Conservation (phyloP, 768 basidiomycete species). For the Termitomyces sp. region DNA sequence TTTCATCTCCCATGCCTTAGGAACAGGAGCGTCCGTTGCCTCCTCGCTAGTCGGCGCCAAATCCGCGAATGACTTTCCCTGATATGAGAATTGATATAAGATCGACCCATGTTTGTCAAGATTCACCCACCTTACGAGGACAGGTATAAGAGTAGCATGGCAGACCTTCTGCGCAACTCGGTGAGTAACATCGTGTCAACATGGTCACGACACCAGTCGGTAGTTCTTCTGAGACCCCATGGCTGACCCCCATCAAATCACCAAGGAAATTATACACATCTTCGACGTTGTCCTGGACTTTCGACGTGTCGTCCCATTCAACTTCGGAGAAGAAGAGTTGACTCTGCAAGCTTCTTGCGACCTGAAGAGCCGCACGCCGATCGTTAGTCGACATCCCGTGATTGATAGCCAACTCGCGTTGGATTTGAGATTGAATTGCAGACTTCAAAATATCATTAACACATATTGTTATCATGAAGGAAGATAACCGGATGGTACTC, state of each 20-base stretch:
- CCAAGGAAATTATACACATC: conserved; percentile 93
- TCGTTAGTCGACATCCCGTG: conserved; percentile 73
- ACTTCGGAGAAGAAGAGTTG: conserved; percentile 97
- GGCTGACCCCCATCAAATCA: conserved; percentile 63
- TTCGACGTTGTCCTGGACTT: conserved; percentile 82
- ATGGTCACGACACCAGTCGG: conserved; percentile 89
- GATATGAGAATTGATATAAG: neutral
- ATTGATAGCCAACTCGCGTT: conserved; percentile 72
- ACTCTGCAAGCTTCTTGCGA: conserved; percentile 85
- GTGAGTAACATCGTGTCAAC: conserved; percentile 86
- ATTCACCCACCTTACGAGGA: conserved; percentile 51
- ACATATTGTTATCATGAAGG: neutral
- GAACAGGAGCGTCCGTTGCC: conserved; percentile 16
- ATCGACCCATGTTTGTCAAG: neutral
- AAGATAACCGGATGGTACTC: conserved; percentile 24
- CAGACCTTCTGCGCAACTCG: conserved; percentile 74
- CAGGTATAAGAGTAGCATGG: conserved; percentile 84
- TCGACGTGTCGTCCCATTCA: conserved; percentile 75
- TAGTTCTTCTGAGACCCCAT: conserved; percentile 55
- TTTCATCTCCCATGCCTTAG: conserved; percentile 40
- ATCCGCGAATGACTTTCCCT: conserved; percentile 26
- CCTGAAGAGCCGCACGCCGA: conserved; percentile 76
- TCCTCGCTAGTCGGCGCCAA: conserved; percentile 25
- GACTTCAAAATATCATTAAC: conserved; percentile 39
- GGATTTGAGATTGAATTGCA: conserved; percentile 83